phyloP scores from a whole-genome alignment of 257 asterid species.

The Nicotiana knightiana region DNA sequence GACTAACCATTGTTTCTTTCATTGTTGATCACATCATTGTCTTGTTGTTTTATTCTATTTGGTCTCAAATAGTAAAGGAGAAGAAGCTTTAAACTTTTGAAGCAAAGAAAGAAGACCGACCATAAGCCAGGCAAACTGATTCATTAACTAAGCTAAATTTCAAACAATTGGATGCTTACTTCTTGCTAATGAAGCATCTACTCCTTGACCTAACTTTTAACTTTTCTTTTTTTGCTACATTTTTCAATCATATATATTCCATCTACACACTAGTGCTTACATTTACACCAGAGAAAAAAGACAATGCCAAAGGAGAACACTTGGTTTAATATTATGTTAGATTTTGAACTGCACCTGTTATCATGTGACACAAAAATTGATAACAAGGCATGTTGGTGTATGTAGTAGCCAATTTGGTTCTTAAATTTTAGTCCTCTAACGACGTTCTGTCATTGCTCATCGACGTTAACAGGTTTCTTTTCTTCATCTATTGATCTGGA shows the following conservation, averaged over 20 bases:
- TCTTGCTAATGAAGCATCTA: background rate
- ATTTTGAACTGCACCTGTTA: constrained; percentile 14
- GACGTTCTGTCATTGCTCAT: background rate
- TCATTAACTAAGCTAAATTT: background rate
- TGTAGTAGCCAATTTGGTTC: background rate
- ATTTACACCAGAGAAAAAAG: background rate
- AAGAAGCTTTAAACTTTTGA: background rate
- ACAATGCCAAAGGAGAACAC: background rate
- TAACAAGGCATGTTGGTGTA: background rate
- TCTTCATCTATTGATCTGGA: background rate
- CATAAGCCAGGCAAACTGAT: background rate
- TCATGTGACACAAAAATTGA: constrained; percentile 12
- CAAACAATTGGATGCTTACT: background rate
- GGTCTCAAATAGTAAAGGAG: background rate
- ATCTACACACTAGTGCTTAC: background rate
- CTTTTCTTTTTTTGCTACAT: background rate
- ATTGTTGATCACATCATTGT: too few species aligned
- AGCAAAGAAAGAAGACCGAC: background rate
- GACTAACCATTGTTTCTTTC: too few species aligned
- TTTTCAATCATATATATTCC: constrained; percentile 1
- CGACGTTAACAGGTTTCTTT: background rate
- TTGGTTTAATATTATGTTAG: background rate
- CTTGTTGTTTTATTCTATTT: too few species aligned
- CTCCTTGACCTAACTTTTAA: background rate
- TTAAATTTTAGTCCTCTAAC: background rate